Evolutionary conservation across 2,329 filamentous ascomycete species (phyloP).

Genomic region (Ceratocystis cubensis): DNA sequence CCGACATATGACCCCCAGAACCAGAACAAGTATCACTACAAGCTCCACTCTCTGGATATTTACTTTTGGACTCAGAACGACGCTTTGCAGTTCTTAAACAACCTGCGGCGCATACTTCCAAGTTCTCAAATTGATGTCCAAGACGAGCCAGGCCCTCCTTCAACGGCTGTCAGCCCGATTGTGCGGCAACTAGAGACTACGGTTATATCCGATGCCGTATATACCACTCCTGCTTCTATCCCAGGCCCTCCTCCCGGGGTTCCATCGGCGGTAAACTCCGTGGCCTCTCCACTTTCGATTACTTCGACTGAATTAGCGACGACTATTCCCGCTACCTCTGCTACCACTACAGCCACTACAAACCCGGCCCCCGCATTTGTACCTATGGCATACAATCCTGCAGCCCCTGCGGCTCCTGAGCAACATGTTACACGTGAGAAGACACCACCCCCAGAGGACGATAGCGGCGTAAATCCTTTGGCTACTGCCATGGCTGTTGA

Average conservation of each 20-base stretch:
- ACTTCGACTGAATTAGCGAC: no score
- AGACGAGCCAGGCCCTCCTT: constrained; percentile 47
- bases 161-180: constrained; percentile 49
- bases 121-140: constrained; percentile 47
- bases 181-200: constrained; percentile 62
- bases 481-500: constrained; percentile 47
- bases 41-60: constrained; percentile 60
- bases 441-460: constrained; percentile 57
- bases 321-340: constrained; percentile 25
- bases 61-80: constrained; percentile 71
- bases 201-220: constrained; percentile 50
- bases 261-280: constrained; percentile 21
- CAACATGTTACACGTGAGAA: constrained; percentile 61
- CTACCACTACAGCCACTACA: constrained; percentile 25
- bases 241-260: constrained; percentile 23
- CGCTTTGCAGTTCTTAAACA: constrained; percentile 57
- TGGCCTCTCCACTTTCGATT: not conserved
- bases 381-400: constrained; percentile 67
- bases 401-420: constrained; percentile 63
- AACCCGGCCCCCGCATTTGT: constrained; percentile 32
- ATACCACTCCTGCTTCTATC: constrained; percentile 26
- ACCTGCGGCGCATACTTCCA: constrained; percentile 52
- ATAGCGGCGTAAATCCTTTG: constrained; percentile 37
- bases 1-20: constrained; percentile 60
- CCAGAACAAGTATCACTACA: constrained; percentile 68